A percentile compares a stretch with the other conserved stretches of the same genome.
Evolutionary conservation across 176 grass and related monocot genomes (phyloP).

Genomic region (Zizania latifolia): DNA sequence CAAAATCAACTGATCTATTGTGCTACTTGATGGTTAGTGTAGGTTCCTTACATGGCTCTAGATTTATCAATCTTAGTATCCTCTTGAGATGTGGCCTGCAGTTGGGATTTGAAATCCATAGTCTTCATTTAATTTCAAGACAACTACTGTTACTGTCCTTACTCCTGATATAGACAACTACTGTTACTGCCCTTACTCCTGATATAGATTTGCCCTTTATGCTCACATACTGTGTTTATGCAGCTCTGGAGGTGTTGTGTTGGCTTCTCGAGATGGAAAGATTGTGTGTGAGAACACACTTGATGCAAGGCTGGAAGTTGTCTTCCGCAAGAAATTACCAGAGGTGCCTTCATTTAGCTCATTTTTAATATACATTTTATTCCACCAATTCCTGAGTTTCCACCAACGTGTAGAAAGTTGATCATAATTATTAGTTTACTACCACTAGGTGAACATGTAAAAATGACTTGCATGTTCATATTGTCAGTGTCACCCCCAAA

Average conservation of each 20-base stretch:
- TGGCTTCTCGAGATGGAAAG: slow-evolving; percentile 96
- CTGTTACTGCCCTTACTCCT: too few species aligned
- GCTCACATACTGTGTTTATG: slow-evolving; percentile 31
- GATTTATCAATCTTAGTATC: not conserved
- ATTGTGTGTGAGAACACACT: slow-evolving; percentile 92
- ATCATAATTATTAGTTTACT: not conserved
- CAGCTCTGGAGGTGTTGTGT: slow-evolving; percentile 88
- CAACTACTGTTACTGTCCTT: not conserved
- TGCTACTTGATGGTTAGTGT: too few species aligned
- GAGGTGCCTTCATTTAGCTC: slow-evolving; percentile 46
- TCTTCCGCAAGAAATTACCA: slow-evolving; percentile 92
- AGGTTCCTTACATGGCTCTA: too few species aligned
- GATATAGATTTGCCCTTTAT: too few species aligned
- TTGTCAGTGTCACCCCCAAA: not conserved
- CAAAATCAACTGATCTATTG: too few species aligned
- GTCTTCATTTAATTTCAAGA: not conserved
- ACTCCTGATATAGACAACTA: not conserved
- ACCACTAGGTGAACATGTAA: not conserved
- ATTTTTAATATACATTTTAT: slow-evolving; percentile 2
- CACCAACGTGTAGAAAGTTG: not conserved
- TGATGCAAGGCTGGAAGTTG: slow-evolving; percentile 91
- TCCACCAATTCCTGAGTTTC: not conserved
- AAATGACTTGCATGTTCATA: not conserved
- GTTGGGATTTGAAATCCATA: not conserved
- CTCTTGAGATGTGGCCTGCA: slow-evolving; percentile 4